Base-by-base conservation (phyloP, 176 grass and related monocot species). In the Oryza nivara region DNA sequence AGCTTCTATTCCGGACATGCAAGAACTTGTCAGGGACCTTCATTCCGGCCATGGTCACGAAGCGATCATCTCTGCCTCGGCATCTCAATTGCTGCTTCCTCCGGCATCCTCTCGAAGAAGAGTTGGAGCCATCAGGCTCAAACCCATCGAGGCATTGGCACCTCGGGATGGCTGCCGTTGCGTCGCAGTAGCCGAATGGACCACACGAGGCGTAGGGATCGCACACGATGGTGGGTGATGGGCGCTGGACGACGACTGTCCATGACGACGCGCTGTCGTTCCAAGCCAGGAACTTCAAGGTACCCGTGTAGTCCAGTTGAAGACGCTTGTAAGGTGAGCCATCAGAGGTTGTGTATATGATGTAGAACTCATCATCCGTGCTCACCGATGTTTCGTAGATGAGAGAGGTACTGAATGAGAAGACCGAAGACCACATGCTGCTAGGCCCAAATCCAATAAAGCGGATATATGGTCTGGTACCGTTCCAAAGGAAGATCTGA, bases 171-270 rank as follows among this genome's bases (percentile, higher is more conserved):
- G 4, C 61, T 6, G 19, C 2, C 7, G 56, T 60, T 9, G 25
- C 3, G 81, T 87, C 71, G 1, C 92, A 85, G 6, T 81, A 84
- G 0, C 89, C 72, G 17, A 69, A 91, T 0, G 77, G 66, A 3
- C 89, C 92, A 26, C 92, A 94, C 0, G 56, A 75, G 1, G 69
- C 68, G 0, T 84, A 87, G 15, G 10, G 2, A 3, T 78, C 89
- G 17, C 80, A 94, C 22, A 58, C 7, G 11, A 78, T 1, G 38
- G 38, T 6, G 1, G 38, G 38, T 7, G 1, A 0, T 11, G 16
- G 66, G 25, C 2, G 1, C 9, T 32, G 16, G 2, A 0, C 1
- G 5, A 16, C 0, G 1, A 45, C 0, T 16, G 16, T 15, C 85
- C 85, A 87, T 8, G 44, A 40, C 0, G 35, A 44, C 1, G 46